phyloP scores from a whole-genome alignment of 2,329 filamentous ascomycete species.

The Fonsecaea multimorphosa region DNA sequence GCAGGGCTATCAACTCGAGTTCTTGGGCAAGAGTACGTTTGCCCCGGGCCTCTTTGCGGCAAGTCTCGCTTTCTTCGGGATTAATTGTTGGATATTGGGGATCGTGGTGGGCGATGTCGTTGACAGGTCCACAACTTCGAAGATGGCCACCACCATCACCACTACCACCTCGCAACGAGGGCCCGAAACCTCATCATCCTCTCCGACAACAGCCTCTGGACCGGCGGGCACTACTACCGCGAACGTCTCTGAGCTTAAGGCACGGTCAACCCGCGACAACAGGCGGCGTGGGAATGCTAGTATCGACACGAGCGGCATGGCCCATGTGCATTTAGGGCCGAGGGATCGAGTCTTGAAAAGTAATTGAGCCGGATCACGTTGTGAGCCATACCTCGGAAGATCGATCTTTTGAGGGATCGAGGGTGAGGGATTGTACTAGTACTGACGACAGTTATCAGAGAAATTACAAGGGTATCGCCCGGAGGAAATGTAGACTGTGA shows the following conservation, averaged over 20 bases:
- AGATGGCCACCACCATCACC: background rate
- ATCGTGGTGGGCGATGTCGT: conserved; percentile 72
- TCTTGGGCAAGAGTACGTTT: conserved; percentile 81
- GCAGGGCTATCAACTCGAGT: conserved; percentile 77
- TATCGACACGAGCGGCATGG: conserved; percentile 29
- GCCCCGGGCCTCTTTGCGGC: conserved; percentile 80
- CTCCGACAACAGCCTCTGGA: background rate
- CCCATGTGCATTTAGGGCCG: conserved; percentile 31
- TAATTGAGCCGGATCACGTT: conserved; percentile 8
- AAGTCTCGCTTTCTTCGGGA: conserved; percentile 77
- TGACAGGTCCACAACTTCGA: background rate
- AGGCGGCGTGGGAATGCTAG: conserved; percentile 17
- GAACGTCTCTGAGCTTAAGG: background rate
- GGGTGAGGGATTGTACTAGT: background rate
- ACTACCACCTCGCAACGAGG: background rate
- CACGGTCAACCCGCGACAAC: background rate
- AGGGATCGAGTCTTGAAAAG: conserved; percentile 32
- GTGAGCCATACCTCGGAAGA: background rate
- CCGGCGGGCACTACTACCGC: background rate
- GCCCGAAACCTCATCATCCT: background rate
- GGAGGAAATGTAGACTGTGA: background rate
- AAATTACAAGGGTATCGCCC: background rate
- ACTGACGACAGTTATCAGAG: background rate
- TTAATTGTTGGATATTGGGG: conserved; percentile 87
- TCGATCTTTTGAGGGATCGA: background rate